These are phyloP conservation scores for Debaryomyces robertsiae DNA, from an alignment of 1,139 yeast genomes.

Conservation along the genomic window DNA sequence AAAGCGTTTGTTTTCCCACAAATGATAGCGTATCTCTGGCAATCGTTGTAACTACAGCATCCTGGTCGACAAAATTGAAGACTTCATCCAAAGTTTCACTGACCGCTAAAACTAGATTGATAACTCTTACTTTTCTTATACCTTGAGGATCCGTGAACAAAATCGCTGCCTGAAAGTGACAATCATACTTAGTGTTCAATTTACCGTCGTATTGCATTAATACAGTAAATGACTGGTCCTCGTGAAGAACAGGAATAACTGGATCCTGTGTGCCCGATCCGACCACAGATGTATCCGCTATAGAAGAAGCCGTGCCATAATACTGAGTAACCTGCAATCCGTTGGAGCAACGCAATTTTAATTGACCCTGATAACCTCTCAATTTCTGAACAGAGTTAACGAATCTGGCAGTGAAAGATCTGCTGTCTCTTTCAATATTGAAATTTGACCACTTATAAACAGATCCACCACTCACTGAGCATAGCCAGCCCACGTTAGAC, in stretches of 20 bases:
- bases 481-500: constrained; percentile 69
- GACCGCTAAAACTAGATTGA: constrained; percentile 80
- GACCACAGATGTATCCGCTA: constrained; percentile 30
- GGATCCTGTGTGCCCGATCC: constrained; percentile 59
- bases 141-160: constrained; percentile 82
- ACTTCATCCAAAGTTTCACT: constrained; percentile 73
- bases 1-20: constrained; percentile 60
- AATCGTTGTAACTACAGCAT: constrained; percentile 71
- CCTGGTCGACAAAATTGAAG: constrained; percentile 83
- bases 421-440: constrained; percentile 69
- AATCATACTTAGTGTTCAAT: constrained; percentile 70
- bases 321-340: constrained; percentile 86
- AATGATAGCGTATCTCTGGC: constrained; percentile 69
- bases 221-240: constrained; percentile 70
- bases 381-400: constrained; percentile 46
- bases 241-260: constrained; percentile 63
- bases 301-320: constrained; percentile 54
- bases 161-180: constrained; percentile 90
- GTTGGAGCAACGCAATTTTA: constrained; percentile 84
- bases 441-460: constrained; percentile 69
- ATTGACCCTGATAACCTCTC: constrained; percentile 76
- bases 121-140: constrained; percentile 77
- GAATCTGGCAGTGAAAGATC: constrained; percentile 63
- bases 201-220: constrained; percentile 78
- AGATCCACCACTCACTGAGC: constrained; percentile 73